Evolutionary conservation across 768 basidiomycete species (phyloP).

Genomic region (Floccularia luteovirens): DNA sequence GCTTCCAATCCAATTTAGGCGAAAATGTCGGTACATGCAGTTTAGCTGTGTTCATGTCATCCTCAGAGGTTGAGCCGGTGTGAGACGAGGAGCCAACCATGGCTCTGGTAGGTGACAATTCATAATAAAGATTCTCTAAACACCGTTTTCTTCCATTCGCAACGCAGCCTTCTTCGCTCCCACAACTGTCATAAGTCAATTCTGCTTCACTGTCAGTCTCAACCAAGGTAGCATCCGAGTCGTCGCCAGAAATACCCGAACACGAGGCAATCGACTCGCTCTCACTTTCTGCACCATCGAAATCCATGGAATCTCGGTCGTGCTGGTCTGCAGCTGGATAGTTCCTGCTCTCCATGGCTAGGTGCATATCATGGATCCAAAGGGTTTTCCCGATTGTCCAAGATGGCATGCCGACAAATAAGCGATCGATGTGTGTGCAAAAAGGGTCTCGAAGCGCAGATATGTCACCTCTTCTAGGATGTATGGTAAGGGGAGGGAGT

Average conservation of each 20-base stretch:
- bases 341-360: slow-evolving; percentile 14
- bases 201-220: slow-evolving; percentile 38
- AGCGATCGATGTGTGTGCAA: slow-evolving; percentile 48
- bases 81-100: background rate
- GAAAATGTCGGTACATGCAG: background rate
- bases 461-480: slow-evolving; percentile 63
- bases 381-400: slow-evolving; percentile 64
- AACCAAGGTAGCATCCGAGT: slow-evolving; percentile 52
- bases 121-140: too few relatives aligned
- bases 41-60: background rate
- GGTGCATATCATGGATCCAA: slow-evolving; percentile 55
- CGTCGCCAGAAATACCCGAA: slow-evolving; percentile 32
- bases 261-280: slow-evolving; percentile 20
- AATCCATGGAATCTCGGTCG: slow-evolving; percentile 3
- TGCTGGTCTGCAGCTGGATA: background rate
- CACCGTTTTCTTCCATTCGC: too few relatives aligned
- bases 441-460: slow-evolving; percentile 50
- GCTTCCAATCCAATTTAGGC: background rate
- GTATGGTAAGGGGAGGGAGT: slow-evolving; percentile 29
- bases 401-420: slow-evolving; percentile 45
- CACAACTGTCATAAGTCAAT: slow-evolving; percentile 8
- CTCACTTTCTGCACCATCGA: slow-evolving; percentile 18
- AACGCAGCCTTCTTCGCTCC: slow-evolving; percentile 4
- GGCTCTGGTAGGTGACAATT: too few relatives aligned
- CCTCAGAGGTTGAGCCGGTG: background rate